These are phyloP conservation scores for Vitis amurensis DNA, from an alignment of 164 flowering plant genomes.

Conservation along the genomic window DNA sequence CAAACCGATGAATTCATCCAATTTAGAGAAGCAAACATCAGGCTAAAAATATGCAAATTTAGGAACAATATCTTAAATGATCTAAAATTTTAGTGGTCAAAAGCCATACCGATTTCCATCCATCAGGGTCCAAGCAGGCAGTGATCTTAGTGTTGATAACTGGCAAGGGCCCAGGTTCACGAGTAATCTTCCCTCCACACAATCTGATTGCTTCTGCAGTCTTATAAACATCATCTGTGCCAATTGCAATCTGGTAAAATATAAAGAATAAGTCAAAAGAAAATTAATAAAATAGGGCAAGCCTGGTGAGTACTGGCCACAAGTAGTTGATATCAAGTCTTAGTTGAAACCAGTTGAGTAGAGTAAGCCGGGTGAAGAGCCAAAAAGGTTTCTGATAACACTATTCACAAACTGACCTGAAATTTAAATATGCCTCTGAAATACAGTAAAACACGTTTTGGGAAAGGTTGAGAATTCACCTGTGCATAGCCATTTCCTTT, in stretches of 20 bases:
- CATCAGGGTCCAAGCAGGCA: constrained; percentile 52
- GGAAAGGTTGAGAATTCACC: constrained; percentile 21
- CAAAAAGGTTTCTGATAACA: neutral
- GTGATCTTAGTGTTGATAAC: constrained; percentile 48
- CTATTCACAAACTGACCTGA: too few species aligned
- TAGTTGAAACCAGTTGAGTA: too few species aligned
- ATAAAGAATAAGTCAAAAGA: constrained; percentile 1
- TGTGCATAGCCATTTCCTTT: constrained; percentile 54
- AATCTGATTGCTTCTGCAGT: constrained; percentile 40
- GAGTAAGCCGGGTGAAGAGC: neutral
- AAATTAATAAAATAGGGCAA: neutral
- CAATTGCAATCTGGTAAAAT: constrained; percentile 38
- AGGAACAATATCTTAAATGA: too few species aligned
- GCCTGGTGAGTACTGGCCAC: neutral
- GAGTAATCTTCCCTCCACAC: constrained; percentile 33
- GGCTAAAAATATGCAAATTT: too few species aligned
- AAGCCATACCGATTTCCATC: constrained; percentile 45
- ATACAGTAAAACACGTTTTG: neutral
- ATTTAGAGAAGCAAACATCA: too few species aligned
- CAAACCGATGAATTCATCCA: too few species aligned
- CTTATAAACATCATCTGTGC: constrained; percentile 49
- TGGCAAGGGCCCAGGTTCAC: constrained; percentile 50
- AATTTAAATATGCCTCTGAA: neutral
- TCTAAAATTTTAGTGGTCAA: too few species aligned
- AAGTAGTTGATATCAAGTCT: too few species aligned